These are phyloP conservation scores for Pleurotus pulmonarius DNA, from an alignment of 768 basidiomycete species.

Conservation along the genomic window DNA sequence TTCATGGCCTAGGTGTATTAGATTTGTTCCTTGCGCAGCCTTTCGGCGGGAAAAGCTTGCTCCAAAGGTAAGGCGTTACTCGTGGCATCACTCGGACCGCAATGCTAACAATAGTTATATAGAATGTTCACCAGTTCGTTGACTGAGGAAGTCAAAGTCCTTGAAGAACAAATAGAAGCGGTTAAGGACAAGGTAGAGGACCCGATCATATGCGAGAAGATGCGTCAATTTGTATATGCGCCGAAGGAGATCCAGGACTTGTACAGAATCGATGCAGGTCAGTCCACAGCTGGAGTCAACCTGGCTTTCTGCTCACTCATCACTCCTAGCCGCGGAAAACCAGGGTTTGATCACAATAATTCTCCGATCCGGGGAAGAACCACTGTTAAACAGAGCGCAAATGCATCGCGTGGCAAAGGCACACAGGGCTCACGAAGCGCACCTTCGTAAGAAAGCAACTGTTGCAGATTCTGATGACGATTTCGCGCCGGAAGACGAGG, in stretches of 20 bases:
- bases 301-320: constrained; percentile 2
- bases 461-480: constrained; percentile 87
- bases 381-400: constrained; percentile 71
- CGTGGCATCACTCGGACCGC: not conserved
- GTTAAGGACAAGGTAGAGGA: constrained; percentile 91
- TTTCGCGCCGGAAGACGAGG: constrained; percentile 89
- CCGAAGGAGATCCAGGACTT: constrained; percentile 84
- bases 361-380: constrained; percentile 74
- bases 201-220: constrained; percentile 82
- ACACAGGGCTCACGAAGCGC: constrained; percentile 74
- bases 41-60: constrained; percentile 87
- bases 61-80: constrained; percentile 64
- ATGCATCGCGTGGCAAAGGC: constrained; percentile 78
- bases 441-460: constrained; percentile 55
- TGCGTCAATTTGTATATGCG: constrained; percentile 82
- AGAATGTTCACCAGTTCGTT: constrained; percentile 97
- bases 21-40: constrained; percentile 97
- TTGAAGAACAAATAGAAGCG: constrained; percentile 84
- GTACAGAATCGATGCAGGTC: constrained; percentile 78
- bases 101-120: not conserved
- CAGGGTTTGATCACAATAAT: constrained; percentile 78
- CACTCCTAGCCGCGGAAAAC: constrained; percentile 52
- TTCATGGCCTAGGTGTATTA: constrained; percentile 49
- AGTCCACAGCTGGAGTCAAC: constrained; percentile 16
- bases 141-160: constrained; percentile 79